Conservation (phyloP, 495 filamentous ascomycete genomes). For the Penicillium tannophilum region DNA sequence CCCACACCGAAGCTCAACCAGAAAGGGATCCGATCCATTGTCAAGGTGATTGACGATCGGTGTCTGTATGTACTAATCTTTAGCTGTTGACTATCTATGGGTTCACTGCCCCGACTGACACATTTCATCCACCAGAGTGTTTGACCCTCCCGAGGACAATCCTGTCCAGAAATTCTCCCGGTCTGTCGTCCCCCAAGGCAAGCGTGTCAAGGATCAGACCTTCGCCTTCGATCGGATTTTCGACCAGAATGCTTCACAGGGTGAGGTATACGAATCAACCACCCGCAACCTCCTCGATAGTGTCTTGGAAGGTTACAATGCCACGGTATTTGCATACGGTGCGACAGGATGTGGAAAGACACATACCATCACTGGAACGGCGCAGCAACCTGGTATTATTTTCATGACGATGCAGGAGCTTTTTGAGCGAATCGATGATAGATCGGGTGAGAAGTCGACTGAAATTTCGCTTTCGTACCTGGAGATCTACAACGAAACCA, state of each 20-base stretch:
- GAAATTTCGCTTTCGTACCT: constrained; percentile 94
- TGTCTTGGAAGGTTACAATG: constrained; percentile 97
- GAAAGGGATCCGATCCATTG: constrained; percentile 85
- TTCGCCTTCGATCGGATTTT: constrained; percentile 97
- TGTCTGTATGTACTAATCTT: constrained; percentile 71
- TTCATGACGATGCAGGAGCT: constrained; percentile 99
- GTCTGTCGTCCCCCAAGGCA: constrained; percentile 80
- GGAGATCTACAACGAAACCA: constrained; percentile 99
- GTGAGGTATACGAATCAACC: constrained; percentile 94
- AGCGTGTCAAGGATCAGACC: constrained; percentile 95
- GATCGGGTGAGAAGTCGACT: constrained; percentile 80
- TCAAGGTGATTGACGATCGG: constrained; percentile 95
- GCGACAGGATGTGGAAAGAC: constrained; percentile 98
- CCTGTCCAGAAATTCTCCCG: constrained; percentile 88
- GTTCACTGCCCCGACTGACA: neutral
- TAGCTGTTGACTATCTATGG: neutral
- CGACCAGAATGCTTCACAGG: constrained; percentile 91
- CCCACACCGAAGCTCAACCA: constrained; percentile 80
- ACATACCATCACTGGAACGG: constrained; percentile 94
- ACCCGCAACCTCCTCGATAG: constrained; percentile 87
- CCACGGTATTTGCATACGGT: constrained; percentile 97
- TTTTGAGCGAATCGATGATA: constrained; percentile 88
- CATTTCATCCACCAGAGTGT: constrained; percentile 62
- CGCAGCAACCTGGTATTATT: constrained; percentile 94
- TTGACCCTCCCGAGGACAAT: constrained; percentile 96